Base-by-base conservation (phyloP, 2,329 filamentous ascomycete species). In the Madurella fahalii region DNA sequence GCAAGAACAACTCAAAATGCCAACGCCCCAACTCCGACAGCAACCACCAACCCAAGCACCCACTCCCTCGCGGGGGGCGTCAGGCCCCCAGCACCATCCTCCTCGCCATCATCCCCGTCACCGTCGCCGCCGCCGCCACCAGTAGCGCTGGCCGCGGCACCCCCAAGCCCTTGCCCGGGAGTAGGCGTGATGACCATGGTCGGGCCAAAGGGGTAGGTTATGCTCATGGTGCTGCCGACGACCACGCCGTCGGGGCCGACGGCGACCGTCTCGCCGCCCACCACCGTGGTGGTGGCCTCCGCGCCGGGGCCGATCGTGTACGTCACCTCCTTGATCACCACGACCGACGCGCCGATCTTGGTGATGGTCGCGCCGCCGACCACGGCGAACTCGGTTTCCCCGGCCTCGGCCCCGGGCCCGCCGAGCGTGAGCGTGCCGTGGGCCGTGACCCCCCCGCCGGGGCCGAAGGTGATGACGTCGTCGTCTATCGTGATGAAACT, bases 331-430 rank as follows among this genome's bases (percentile, higher is more conserved):
- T 72, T 69, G 47, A 86, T 69, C 30, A 84, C 72, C 1, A 79
- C 73, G 12, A 74, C 67, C 2, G 73, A 77, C 1, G 74, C 66
- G n/a, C 73, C 75, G 9, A 81, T 61, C 60, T 77, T 72, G 15
- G 77, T 79, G 50, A 82, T 69, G 2, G 79, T 80, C 15, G 74
- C 78, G 11, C 79, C 79, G 49, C 79, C 79, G 9, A 79, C 72
- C 52, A 81, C 73, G 42, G 74, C 75, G 61, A 72, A 75, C 2
- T 69, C 67, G 1, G 74, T 77, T 12, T 69, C 69, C 1, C 64
- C 67, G 1, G 65, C 48, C 2, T 61, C 59, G 13, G 73, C 77
- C 0, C 61, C 54, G 2, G 65, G 58, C 0, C 77, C 78, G 16
- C 78, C 78, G 0, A 81, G 53, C 0, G 72, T 75, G 31, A 50